Evolutionary conservation across 2,329 filamentous ascomycete genomes (phyloP).

Genomic region (Aureobasidium sp.): DNA sequence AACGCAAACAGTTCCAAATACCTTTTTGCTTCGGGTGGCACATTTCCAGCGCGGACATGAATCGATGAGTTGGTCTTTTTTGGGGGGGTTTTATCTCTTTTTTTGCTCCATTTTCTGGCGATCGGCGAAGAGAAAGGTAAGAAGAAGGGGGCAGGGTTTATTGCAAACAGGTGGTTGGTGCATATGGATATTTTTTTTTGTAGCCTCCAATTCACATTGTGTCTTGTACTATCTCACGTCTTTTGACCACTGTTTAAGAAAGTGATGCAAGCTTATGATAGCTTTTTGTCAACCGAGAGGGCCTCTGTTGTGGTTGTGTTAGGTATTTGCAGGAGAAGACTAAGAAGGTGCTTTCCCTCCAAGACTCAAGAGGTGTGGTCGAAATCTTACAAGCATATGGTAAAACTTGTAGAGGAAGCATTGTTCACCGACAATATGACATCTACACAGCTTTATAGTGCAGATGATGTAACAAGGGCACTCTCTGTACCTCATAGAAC

Average conservation of each 20-base stretch:
- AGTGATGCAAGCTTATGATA: too few relatives aligned
- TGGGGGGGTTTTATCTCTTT: background rate
- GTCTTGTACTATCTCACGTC: background rate
- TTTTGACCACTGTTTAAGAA: too few relatives aligned
- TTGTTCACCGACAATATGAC: too few relatives aligned
- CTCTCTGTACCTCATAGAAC: background rate
- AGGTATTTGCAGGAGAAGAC: too few relatives aligned
- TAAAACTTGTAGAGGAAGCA: too few relatives aligned
- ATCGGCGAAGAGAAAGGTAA: background rate
- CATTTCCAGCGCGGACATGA: background rate
- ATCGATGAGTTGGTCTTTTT: background rate
- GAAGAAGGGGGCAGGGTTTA: background rate
- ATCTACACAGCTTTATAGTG: too few relatives aligned
- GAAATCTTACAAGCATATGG: too few relatives aligned
- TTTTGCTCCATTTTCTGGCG: background rate
- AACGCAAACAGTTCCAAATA: background rate
- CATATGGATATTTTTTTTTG: constrained; percentile 3
- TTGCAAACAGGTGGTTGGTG: background rate
- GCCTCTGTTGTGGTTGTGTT: too few relatives aligned
- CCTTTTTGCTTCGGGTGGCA: background rate
- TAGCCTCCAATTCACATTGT: background rate
- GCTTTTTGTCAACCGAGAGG: too few relatives aligned
- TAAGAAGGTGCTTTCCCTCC: too few relatives aligned
- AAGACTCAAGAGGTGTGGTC: too few relatives aligned
- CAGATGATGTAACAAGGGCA: too few relatives aligned